Evolutionary conservation across 179 eudicot genomes (phyloP).

Genomic region (Corrigiola litoralis): DNA sequence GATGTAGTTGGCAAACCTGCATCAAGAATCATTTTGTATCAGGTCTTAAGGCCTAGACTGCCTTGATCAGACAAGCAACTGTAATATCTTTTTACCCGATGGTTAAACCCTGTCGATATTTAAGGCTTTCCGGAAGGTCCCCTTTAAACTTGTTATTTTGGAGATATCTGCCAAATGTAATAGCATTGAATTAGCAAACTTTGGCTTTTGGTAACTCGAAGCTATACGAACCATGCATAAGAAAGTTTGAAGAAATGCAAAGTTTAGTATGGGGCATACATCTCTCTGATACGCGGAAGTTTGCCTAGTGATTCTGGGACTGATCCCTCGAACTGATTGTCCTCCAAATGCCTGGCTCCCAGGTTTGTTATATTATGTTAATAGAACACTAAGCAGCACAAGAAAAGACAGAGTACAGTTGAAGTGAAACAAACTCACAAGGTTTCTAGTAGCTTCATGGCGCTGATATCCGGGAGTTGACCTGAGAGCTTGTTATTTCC

Average conservation of each 20-base stretch:
- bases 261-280: constrained; percentile 35
- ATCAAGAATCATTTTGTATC: neutral
- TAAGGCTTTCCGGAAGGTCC: constrained; percentile 33
- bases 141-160: constrained; percentile 59
- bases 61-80: neutral
- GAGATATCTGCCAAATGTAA: constrained; percentile 45
- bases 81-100: constrained; percentile 8
- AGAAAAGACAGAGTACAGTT: neutral
- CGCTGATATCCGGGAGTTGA: constrained; percentile 53
- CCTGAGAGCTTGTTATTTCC: constrained; percentile 63
- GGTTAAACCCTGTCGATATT: constrained; percentile 16
- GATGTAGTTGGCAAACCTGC: neutral
- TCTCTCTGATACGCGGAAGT: constrained; percentile 58
- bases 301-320: constrained; percentile 56
- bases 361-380: too few species aligned
- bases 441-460: constrained; percentile 45
- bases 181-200: neutral
- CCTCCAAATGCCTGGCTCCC: constrained; percentile 92
- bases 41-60: neutral
- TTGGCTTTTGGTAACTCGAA: too few species aligned
- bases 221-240: too few species aligned
- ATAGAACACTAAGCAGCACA: too few species aligned
- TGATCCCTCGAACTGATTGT: constrained; percentile 67
- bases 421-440: constrained; percentile 40
- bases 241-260: too few species aligned